Evolutionary conservation across 75 land plant species (phyloP).

Genomic region (Adiantum capillusveneris): DNA sequence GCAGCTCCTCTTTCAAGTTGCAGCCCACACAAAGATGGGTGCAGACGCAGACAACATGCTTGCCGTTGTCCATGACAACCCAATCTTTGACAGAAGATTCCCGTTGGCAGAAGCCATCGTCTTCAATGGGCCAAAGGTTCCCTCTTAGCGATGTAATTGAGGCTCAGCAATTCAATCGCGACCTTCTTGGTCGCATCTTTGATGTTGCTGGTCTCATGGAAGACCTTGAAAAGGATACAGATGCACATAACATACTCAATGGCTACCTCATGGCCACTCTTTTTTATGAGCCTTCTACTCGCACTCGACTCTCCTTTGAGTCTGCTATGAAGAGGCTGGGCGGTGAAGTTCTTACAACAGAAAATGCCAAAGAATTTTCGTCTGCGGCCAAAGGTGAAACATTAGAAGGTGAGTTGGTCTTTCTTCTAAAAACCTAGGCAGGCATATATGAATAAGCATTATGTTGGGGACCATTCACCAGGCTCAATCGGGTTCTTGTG

Average conservation of each 20-base stretch:
- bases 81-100: no score
- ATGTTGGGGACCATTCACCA: no score
- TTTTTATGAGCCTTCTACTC: slow-evolving; percentile 93
- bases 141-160: slow-evolving; percentile 78
- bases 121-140: slow-evolving; percentile 17
- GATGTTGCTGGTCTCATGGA: slow-evolving; percentile 89
- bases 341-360: slow-evolving; percentile 94
- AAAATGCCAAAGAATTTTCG: slow-evolving; percentile 93
- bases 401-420: slow-evolving; percentile 73
- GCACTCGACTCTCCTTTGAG: slow-evolving; percentile 95
- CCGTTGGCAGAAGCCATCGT: no score
- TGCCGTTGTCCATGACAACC: no score
- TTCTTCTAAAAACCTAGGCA: no score
- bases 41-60: no score
- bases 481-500: no score
- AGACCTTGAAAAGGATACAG: slow-evolving; percentile 56
- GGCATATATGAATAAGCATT: no score
- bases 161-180: slow-evolving; percentile 86
- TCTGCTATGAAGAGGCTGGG: slow-evolving; percentile 95
- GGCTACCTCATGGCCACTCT: slow-evolving; percentile 94
- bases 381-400: slow-evolving; percentile 98
- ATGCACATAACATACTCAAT: slow-evolving; percentile 44
- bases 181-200: slow-evolving; percentile 66
- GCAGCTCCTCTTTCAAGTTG: no score
- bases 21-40: no score